Conservation (phyloP, 805 yeast genomes). For the Candida hungchunana region DNA sequence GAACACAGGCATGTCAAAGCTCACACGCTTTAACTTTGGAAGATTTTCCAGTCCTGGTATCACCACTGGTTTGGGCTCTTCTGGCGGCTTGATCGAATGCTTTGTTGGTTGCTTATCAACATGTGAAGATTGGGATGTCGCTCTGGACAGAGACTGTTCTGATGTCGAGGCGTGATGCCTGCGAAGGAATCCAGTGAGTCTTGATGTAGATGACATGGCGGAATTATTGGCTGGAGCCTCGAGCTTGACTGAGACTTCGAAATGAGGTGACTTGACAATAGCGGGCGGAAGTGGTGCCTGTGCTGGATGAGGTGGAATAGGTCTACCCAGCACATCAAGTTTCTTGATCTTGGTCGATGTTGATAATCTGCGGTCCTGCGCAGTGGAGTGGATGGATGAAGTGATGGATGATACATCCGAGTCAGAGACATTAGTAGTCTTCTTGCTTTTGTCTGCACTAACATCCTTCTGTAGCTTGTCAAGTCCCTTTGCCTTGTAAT, state of each 20-base stretch:
- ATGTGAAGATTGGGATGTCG: conserved; percentile 4
- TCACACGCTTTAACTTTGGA: conserved; percentile 53
- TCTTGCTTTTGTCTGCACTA: no score
- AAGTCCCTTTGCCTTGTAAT: conserved; percentile 29
- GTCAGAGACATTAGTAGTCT: no score
- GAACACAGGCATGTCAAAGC: conserved; percentile 74
- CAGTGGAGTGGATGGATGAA: conserved; percentile 15
- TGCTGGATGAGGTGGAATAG: conserved; percentile 49
- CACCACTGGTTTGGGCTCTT: conserved; percentile 8
- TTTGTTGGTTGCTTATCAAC: conserved; percentile 1
- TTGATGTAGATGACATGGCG: conserved; percentile 5
- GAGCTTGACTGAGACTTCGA: conserved; percentile 2
- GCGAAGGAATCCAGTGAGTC: conserved; percentile 11
- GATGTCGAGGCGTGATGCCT: conserved; percentile 9
- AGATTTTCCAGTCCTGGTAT: conserved; percentile 41
- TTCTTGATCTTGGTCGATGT: conserved; percentile 8
- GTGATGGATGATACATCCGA: conserved; percentile 8
- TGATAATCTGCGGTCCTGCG: background rate
- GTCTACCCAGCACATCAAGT: conserved; percentile 39
- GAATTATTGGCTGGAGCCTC: conserved; percentile 3
- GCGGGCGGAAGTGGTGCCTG: conserved; percentile 47
- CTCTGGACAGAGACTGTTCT: conserved; percentile 9
- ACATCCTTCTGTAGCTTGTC: conserved; percentile 21
- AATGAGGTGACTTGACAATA: conserved; percentile 26
- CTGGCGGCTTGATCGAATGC: no score